Base-by-base conservation (phyloP, 257 asterid genomes). In the Plantago ovata region DNA sequence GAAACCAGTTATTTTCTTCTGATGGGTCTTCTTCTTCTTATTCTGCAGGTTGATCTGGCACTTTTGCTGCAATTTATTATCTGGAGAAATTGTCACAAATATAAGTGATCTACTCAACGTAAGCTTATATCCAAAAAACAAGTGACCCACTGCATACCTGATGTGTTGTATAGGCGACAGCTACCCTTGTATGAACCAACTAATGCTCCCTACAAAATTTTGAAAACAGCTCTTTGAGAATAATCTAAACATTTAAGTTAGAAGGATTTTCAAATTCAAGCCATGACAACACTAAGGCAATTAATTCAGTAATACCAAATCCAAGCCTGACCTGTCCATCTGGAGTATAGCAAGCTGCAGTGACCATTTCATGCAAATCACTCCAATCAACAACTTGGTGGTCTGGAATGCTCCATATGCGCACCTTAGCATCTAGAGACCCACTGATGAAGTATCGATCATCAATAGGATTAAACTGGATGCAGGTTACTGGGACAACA, bases 181-280 rank as follows among this genome's bases (percentile, higher is more conserved):
- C 89, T 86, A 70, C 99, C 99, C 78, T 89, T 93, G 87, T 93
- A 89, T 16, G 99, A 82, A 66, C 99, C 99, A 74, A 93, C 97
- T 39, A 89, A 67, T 47, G 97, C 99, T 58, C 92, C 89, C 97
- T 93, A 68, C 69, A 66, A 72, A 49, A 75, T 54, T 51, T 63
- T 51, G 61, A 45, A 74, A 69, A 52, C 23, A 43, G 38, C 50
- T 58, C 40, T 38, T 56, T 61, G 69, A 54, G 45, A 38, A 63
- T 19, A 75, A 57, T 39, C 47, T 32, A 66, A 45, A 67, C 54
- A 9, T 15, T 24, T 23, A 41, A 61, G 72, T 13, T 54, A 23
- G 52, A 45, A 59, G 28, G 24, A 38, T 19, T 23, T 15, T 58
- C 32, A 38, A 64, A 28, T 39, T 20, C 54, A 53, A 56, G 57